Percentiles rank a stretch among this genome's conserved stretches.
These are phyloP conservation scores for Cordyceps militaris DNA, from an alignment of 2,329 filamentous ascomycete species.

Conservation along the genomic window DNA sequence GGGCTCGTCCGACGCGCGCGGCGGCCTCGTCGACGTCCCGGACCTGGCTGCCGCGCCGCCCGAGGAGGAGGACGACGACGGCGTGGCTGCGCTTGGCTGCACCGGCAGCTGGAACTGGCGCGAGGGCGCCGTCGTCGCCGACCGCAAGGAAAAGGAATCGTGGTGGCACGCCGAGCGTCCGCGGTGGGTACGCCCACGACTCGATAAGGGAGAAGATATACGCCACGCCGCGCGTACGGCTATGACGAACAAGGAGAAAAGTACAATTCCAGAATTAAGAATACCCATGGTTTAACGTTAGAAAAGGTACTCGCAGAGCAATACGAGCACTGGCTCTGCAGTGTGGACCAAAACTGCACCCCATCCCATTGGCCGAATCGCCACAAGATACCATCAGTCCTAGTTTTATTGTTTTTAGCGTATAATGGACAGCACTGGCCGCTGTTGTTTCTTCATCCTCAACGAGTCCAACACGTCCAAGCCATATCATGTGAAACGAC, in stretches of 20 bases:
- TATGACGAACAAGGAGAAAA: too few species aligned
- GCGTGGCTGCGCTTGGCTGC: constrained; percentile 24
- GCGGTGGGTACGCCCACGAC: constrained; percentile 29
- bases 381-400: constrained; percentile 1
- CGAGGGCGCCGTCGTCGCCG: constrained; percentile 28
- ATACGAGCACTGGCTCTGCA: background rate
- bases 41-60: constrained; percentile 36
- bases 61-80: constrained; percentile 14
- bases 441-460: background rate
- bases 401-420: background rate
- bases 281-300: too few species aligned
- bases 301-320: background rate
- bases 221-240: background rate
- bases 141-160: constrained; percentile 41
- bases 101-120: constrained; percentile 40
- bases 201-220: background rate
- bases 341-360: background rate
- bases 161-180: constrained; percentile 46
- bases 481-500: background rate
- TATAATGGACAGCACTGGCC: background rate
- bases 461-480: background rate
- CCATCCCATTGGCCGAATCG: background rate
- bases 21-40: constrained; percentile 45
- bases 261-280: too few species aligned
- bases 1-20: constrained; percentile 48